Evolutionary conservation across 495 filamentous ascomycete genomes (phyloP).

Genomic region (Podospora conica): DNA sequence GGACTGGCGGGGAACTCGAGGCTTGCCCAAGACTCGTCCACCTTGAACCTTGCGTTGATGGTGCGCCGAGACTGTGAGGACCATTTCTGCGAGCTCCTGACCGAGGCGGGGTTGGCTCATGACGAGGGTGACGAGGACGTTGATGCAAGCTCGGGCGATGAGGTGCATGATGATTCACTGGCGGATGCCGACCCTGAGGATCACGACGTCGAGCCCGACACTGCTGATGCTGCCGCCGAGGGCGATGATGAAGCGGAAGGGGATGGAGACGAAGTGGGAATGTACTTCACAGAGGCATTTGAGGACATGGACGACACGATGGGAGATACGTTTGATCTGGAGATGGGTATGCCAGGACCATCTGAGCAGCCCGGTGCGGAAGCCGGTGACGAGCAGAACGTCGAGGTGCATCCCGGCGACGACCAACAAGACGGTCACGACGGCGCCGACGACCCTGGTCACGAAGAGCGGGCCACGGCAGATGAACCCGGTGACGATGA

Average conservation of each 20-base stretch:
- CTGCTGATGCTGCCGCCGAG: slow-evolving; percentile 11
- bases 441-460: not conserved
- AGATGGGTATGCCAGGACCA: not conserved
- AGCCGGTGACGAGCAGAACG: not conserved
- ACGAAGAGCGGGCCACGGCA: not conserved
- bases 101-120: slow-evolving; percentile 10
- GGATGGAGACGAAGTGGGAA: not conserved
- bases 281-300: slow-evolving; percentile 27
- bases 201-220: not conserved
- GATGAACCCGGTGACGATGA: not conserved
- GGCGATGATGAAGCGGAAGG: slow-evolving; percentile 16
- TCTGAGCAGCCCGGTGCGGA: not conserved
- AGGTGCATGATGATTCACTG: slow-evolving; percentile 9
- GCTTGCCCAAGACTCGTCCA: not conserved
- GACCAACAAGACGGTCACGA: slow-evolving; percentile 2
- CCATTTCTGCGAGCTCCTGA: slow-evolving; percentile 23
- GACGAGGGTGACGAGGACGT: slow-evolving; percentile 5
- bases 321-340: not conserved
- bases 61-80: slow-evolving; percentile 23
- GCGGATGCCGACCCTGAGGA: slow-evolving; percentile 12
- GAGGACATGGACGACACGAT: slow-evolving; percentile 32
- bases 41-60: slow-evolving; percentile 17
- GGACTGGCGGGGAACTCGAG: slow-evolving; percentile 14
- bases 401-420: slow-evolving; percentile 7
- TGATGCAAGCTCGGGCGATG: slow-evolving; percentile 1